These are phyloP conservation scores for Phoma sp. DNA, from an alignment of 2,329 filamentous ascomycete genomes.

Conservation along the genomic window DNA sequence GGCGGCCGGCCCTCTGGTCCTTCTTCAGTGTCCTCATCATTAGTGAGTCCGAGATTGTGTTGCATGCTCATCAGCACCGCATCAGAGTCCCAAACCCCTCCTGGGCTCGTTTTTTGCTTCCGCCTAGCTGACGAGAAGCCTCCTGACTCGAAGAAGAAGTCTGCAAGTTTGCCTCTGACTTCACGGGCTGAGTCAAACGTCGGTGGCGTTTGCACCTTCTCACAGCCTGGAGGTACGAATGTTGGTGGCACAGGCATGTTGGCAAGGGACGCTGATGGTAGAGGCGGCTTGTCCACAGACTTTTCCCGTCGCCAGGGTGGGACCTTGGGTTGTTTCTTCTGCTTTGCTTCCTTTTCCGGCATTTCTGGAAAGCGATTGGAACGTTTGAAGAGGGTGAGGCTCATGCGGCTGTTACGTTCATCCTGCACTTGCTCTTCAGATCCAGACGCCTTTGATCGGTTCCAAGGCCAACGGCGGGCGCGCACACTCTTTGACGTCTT, in stretches of 20 bases:
- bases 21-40: conserved; percentile 27
- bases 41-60: conserved; percentile 19
- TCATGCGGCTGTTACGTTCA: not conserved
- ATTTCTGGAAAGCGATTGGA: conserved; percentile 23
- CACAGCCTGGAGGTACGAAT: conserved; percentile 38
- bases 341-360: conserved; percentile 4
- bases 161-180: conserved; percentile 39
- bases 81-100: conserved; percentile 47
- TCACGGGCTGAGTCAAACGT: conserved; percentile 31
- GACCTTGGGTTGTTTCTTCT: conserved; percentile 2
- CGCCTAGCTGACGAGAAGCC: conserved; percentile 9
- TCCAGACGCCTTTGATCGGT: conserved; percentile 5
- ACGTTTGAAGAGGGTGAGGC: conserved; percentile 29
- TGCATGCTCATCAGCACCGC: conserved; percentile 44
- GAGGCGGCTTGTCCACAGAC: not conserved
- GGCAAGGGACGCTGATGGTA: conserved; percentile 12
- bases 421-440: conserved; percentile 12
- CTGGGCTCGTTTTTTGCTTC: conserved; percentile 19
- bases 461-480: conserved; percentile 32
- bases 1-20: conserved; percentile 29
- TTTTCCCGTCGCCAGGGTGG: conserved; percentile 14
- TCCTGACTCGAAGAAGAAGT: conserved; percentile 44
- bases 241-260: conserved; percentile 30
- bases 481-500: conserved; percentile 19
- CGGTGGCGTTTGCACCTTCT: conserved; percentile 39